Evolutionary conservation across 2,329 filamentous ascomycete species (phyloP), one percentile per base, ranked within the genome.

Genomic region (Coleophoma eucalyptorum): DNA sequence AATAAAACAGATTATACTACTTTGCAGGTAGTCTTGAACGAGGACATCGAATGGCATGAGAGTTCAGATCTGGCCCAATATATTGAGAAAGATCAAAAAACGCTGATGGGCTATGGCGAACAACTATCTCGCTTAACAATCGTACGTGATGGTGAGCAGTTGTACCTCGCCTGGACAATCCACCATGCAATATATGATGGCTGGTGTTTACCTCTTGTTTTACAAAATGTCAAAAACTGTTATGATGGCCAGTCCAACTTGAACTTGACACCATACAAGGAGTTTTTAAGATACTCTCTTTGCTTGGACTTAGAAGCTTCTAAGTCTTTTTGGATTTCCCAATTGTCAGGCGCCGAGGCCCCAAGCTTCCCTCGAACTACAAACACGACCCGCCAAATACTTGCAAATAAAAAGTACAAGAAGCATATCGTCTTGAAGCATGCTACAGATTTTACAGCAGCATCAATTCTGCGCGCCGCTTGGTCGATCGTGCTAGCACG

Each of bases 121-220:
- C 8, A 11, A 42, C 10, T 10, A 10, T 42, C 40, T 42, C 19
- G 19, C 18, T n/a, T 10, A 42, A 10, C 11, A n/a, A n/a, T 10
- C 15, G n/a, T n/a, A n/a, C n/a, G n/a, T n/a, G n/a, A n/a, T n/a
- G 40, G 40, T 10, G 18, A 20, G 10, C 11, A 42, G 19, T n/a
- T 10, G 11, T 42, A 18, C 8, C 18, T 42, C 40, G 40, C 18
- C 40, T 42, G 8, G 40, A 10, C 40, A 42, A 20, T 20, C 19
- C 81, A 83, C 55, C 81, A 85, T 63, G 74, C 78, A 1, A 55
- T 84, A 1, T 85, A 83, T 59, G 81, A 85, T 63, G 81, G 82
- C 18, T 85, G 81, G 82, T 81, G 80, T 4, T 76, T 81, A 64
- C 33, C 33, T 35, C 33, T 8, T 8, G 15, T 35, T 10, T 35